Percentiles rank a stretch among this genome's conserved stretches.
Conservation (phyloP, 2,329 filamentous ascomycete genomes). For the Hirsutella thompsonii region DNA sequence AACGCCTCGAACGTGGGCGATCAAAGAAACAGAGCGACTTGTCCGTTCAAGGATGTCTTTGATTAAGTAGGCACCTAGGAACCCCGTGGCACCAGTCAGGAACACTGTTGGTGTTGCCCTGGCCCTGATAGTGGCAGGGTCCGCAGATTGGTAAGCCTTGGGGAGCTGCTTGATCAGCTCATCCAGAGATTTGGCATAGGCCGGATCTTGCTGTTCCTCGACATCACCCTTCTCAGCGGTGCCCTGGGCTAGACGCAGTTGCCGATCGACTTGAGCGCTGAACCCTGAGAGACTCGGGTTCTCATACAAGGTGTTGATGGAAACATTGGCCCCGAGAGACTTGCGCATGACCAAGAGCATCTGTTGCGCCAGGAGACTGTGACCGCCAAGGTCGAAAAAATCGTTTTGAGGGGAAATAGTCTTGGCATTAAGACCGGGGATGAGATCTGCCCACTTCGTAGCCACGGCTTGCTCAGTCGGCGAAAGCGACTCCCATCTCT, state of each 20-base stretch:
- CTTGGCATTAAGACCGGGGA: conserved; percentile 52
- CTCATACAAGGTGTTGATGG: conserved; percentile 18
- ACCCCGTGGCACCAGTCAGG: conserved; percentile 64
- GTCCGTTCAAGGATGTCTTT: conserved; percentile 55
- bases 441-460: conserved; percentile 59
- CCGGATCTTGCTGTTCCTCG: background rate
- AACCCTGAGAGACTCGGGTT: conserved; percentile 51
- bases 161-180: conserved; percentile 58
- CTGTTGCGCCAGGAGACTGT: conserved; percentile 61
- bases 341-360: conserved; percentile 49
- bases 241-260: conserved; percentile 53
- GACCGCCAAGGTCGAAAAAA: conserved; percentile 73
- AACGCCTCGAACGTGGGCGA: conserved; percentile 50
- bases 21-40: conserved; percentile 54
- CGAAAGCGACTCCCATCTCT: conserved; percentile 37
- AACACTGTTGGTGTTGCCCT: conserved; percentile 58
- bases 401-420: conserved; percentile 61
- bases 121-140: conserved; percentile 40
- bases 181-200: conserved; percentile 58
- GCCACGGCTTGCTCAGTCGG: conserved; percentile 25
- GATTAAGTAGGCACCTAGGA: conserved; percentile 62
- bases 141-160: conserved; percentile 51
- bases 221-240: conserved; percentile 54
- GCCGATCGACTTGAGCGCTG: conserved; percentile 46
- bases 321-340: conserved; percentile 12